A percentile compares a stretch with the other conserved stretches of the same genome.
Conservation (phyloP, 495 filamentous ascomycete species). For the Hyaloscypha variabilis region DNA sequence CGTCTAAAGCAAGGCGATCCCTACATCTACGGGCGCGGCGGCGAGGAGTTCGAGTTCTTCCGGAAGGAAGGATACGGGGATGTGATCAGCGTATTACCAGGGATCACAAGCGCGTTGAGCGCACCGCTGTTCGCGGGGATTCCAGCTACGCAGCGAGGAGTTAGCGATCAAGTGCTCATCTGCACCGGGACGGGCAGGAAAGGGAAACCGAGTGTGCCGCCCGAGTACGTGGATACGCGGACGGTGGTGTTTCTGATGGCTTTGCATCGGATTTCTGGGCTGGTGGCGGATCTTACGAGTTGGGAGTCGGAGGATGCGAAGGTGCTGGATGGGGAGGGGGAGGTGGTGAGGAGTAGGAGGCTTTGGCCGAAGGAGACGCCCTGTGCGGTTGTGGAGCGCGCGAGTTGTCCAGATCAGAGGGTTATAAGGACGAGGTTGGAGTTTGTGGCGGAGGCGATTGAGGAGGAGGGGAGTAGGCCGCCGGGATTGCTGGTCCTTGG, state of each 20-base stretch:
- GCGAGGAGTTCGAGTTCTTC: conserved; percentile 92
- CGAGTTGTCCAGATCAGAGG: conserved; percentile 90
- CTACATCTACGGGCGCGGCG: conserved; percentile 93
- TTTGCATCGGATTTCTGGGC: conserved; percentile 75
- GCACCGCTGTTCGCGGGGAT: conserved; percentile 89
- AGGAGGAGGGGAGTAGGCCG: conserved; percentile 86
- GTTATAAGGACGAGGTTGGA: conserved; percentile 86
- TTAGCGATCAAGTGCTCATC: conserved; percentile 89
- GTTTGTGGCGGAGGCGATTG: conserved; percentile 78
- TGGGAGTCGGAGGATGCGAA: conserved; percentile 37
- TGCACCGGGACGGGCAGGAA: conserved; percentile 95
- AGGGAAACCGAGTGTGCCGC: conserved; percentile 79
- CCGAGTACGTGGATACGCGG: conserved; percentile 71
- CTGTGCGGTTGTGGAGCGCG: conserved; percentile 92
- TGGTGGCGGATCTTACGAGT: conserved; percentile 67
- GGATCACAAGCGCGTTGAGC: conserved; percentile 84
- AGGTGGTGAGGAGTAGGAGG: conserved; percentile 34
- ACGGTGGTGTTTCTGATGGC: conserved; percentile 98
- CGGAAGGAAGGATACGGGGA: conserved; percentile 61
- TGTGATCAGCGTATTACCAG: conserved; percentile 74
- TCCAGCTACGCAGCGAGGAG: conserved; percentile 83
- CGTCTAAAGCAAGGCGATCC: conserved; percentile 96
- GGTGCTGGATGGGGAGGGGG: conserved; percentile 41
- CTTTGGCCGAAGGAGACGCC: conserved; percentile 64
- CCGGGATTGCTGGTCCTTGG: conserved; percentile 92